These are phyloP conservation scores for Vaccinium darrowii DNA, from an alignment of 148 eudicot species.

Conservation along the genomic window DNA sequence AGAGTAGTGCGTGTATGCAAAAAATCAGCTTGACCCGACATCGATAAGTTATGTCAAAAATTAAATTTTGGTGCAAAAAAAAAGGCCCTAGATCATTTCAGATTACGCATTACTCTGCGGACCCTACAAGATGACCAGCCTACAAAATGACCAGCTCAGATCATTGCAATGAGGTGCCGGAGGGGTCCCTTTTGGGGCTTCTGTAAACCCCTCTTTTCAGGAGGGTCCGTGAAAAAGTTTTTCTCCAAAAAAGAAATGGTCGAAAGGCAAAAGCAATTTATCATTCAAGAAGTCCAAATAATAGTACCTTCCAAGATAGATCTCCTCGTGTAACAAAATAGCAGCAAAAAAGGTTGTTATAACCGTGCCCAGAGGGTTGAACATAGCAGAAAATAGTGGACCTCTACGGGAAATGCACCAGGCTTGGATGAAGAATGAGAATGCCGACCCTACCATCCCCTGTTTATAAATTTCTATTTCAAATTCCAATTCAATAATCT, in stretches of 20 bases:
- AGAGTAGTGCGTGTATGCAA: no score
- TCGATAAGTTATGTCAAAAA: no score
- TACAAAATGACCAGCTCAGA: no score
- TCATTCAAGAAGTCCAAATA: background rate
- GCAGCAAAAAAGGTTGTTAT: constrained; percentile 52
- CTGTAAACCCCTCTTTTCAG: no score
- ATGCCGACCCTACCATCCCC: constrained; percentile 57
- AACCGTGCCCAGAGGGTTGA: constrained; percentile 64
- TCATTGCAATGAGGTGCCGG: no score
- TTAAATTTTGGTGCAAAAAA: no score
- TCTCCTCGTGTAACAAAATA: constrained; percentile 54
- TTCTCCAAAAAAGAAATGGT: background rate
- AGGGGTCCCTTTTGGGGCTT: no score
- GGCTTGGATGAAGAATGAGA: constrained; percentile 62
- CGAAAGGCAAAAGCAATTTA: background rate
- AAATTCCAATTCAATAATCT: background rate
- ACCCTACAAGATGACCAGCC: no score
- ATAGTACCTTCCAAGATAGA: constrained; percentile 63
- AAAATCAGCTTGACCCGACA: no score
- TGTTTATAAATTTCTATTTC: constrained; percentile 17
- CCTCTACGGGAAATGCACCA: constrained; percentile 74
- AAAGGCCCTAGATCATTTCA: no score
- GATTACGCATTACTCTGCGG: no score
- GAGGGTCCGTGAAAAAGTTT: no score
- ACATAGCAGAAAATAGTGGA: constrained; percentile 76